Base-by-base conservation (phyloP, 2,329 filamentous ascomycete genomes). In the Diaporthe batatas region DNA sequence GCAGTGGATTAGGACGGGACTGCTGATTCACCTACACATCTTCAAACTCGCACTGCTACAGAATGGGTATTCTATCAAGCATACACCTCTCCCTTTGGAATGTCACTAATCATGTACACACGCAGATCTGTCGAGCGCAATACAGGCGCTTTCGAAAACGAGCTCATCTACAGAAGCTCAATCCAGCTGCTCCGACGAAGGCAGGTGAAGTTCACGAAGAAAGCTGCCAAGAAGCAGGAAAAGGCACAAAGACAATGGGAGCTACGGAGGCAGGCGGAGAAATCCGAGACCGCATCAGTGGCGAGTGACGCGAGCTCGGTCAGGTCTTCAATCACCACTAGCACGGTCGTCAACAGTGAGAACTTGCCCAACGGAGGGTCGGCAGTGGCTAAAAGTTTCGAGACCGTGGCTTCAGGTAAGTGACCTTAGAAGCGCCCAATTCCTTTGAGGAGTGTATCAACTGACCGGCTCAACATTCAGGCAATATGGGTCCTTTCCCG, bases 11-110 rank as follows among this genome's bases (percentile, higher is more conserved):
- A 42, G 25, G 5, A 71, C 47, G 11, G 42, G 29, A 21, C 62
- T 73, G 21, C 34, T 72, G 23, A 7, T 72, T n/a, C 34, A 72
- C 12, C 8, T 73, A 29, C 53, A 72, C 21, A 72, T 73, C 23
- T 42, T 42, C 25, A 71, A 59, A 34, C 68, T 73, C 21, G 49
- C 55, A 8, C 39, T 51, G 11, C 25, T 65, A 6, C 54, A 59
- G 29, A 57, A 36, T 42, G n/a, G 44, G 72, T 72, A 64, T 5
- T 25, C 25, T 7, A 6, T 12, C 16, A 36, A 1, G 1, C 16
- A 23, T 14, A 7, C 3, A 23, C 0, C n/a, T 23, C 34, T 23
- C 8, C 2, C 4, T 7, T 3, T 32, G 23, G 10, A 11, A 34
- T 23, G 18, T 34, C 2, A 47, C 54, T 59, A 11, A 64, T 16